A percentile compares a stretch with the other conserved stretches of the same genome.
phyloP scores from a whole-genome alignment of 2,329 filamentous ascomycete genomes.

The Teratosphaeria zuluensis region DNA sequence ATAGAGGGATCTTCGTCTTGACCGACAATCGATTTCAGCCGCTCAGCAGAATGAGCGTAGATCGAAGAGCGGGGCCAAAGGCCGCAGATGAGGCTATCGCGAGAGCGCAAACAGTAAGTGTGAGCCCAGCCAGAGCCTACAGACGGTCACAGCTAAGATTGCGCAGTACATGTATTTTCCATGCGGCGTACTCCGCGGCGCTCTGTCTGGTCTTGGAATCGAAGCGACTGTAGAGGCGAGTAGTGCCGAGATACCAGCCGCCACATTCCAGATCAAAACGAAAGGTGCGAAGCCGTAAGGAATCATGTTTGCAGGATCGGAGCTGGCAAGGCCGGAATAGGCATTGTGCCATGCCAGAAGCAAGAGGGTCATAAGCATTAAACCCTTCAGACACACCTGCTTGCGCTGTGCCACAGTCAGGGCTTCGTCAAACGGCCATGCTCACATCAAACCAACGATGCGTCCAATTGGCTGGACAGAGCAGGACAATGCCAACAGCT shows the following conservation, averaged over 20 bases:
- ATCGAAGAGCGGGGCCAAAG: conserved; percentile 31
- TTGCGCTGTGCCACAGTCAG: too few relatives aligned
- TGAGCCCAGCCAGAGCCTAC: background rate
- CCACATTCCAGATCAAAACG: conserved; percentile 94
- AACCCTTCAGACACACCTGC: too few relatives aligned
- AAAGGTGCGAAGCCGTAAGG: conserved; percentile 54
- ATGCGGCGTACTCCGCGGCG: conserved; percentile 82
- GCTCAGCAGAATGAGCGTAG: conserved; percentile 79
- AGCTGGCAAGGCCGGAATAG: background rate
- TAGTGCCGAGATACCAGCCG: conserved; percentile 72
- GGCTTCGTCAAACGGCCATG: too few relatives aligned
- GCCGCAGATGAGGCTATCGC: conserved; percentile 42
- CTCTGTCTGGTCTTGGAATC: conserved; percentile 85
- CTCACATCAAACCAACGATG: too few relatives aligned
- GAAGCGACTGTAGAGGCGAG: conserved; percentile 87
- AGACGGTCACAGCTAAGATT: background rate
- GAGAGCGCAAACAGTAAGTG: conserved; percentile 66
- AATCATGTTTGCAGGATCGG: background rate
- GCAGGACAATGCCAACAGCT: too few relatives aligned
- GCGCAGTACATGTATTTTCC: conserved; percentile 85
- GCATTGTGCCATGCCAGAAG: background rate
- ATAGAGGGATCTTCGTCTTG: conserved; percentile 89
- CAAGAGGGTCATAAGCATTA: background rate
- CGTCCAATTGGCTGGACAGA: too few relatives aligned
- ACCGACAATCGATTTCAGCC: conserved; percentile 89